Percentiles rank a stretch among this genome's conserved stretches.
Evolutionary conservation across 352 stramenopile genomes (phyloP).

Genomic region (Phytophthora pisi): DNA sequence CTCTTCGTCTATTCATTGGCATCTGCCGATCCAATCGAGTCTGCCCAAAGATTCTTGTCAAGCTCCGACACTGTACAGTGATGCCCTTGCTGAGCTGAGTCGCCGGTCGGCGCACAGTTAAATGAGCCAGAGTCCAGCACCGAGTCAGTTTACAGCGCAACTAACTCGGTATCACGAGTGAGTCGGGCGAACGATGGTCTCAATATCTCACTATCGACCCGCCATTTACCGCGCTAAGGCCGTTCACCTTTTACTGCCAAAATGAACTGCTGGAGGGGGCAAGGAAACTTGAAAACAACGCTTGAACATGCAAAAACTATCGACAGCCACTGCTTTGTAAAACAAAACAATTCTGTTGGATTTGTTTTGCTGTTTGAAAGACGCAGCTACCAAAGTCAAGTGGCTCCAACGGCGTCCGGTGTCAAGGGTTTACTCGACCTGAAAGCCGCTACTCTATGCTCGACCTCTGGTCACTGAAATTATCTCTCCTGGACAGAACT

Average conservation of each 20-base stretch:
- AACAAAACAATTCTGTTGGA: neutral
- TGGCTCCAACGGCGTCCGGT: neutral
- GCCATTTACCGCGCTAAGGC: too few species aligned
- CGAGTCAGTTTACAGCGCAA: neutral
- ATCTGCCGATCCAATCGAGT: slow-evolving; percentile 5
- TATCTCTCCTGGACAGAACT: neutral
- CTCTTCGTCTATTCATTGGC: slow-evolving; percentile 1
- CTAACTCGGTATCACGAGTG: neutral
- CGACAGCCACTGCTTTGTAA: too few species aligned
- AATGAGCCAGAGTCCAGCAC: slow-evolving; percentile 6
- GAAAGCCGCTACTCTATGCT: slow-evolving; percentile 2
- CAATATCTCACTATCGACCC: neutral
- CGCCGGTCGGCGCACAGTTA: slow-evolving; percentile 4
- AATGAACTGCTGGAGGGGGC: too few species aligned
- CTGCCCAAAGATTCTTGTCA: neutral
- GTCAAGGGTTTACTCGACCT: neutral
- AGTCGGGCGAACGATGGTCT: neutral
- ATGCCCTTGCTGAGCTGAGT: neutral
- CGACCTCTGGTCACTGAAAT: neutral
- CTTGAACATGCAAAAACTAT: too few species aligned
- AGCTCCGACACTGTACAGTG: neutral
- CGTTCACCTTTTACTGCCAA: too few species aligned
- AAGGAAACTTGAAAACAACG: too few species aligned
- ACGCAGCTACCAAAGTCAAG: neutral
- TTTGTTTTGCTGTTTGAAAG: neutral